Conservation (phyloP, 345 rosid species). For the Euphorbia tirucalli region DNA sequence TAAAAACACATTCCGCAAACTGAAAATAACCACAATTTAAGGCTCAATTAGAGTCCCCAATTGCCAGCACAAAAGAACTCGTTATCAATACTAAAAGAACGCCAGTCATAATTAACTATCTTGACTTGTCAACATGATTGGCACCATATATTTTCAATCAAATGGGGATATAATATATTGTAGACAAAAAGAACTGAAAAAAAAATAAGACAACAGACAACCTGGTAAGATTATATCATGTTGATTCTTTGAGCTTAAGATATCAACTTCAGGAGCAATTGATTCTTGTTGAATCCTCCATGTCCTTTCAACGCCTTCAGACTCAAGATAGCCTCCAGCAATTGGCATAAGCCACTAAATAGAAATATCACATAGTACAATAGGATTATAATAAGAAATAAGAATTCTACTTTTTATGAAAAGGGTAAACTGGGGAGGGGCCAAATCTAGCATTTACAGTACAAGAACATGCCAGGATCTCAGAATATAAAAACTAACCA, state of each 20-base stretch:
- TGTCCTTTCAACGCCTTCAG: constrained; percentile 85
- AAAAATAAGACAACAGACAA: constrained; percentile 15
- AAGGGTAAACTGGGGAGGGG: background rate
- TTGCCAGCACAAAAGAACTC: background rate
- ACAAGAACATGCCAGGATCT: background rate
- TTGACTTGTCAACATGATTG: background rate
- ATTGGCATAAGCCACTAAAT: constrained; percentile 85
- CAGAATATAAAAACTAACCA: background rate
- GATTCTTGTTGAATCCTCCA: constrained; percentile 70
- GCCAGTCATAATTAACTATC: background rate
- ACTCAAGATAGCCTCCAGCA: constrained; percentile 77
- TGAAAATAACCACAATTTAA: background rate
- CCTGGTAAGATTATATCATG: constrained; percentile 88
- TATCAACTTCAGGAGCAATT: constrained; percentile 57
- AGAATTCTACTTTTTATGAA: background rate
- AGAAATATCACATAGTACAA: constrained; percentile 15
- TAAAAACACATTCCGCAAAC: background rate
- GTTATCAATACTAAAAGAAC: background rate
- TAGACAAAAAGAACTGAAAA: background rate
- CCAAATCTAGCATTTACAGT: background rate
- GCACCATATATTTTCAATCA: background rate
- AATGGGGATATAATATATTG: background rate
- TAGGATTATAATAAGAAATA: background rate
- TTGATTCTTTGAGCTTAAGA: constrained; percentile 62
- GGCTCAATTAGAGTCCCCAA: background rate